A percentile compares a stretch with the other conserved stretches of the same genome.
Evolutionary conservation across 2,329 filamentous ascomycete genomes (phyloP).

Genomic region (Xylaria hypoxylon): DNA sequence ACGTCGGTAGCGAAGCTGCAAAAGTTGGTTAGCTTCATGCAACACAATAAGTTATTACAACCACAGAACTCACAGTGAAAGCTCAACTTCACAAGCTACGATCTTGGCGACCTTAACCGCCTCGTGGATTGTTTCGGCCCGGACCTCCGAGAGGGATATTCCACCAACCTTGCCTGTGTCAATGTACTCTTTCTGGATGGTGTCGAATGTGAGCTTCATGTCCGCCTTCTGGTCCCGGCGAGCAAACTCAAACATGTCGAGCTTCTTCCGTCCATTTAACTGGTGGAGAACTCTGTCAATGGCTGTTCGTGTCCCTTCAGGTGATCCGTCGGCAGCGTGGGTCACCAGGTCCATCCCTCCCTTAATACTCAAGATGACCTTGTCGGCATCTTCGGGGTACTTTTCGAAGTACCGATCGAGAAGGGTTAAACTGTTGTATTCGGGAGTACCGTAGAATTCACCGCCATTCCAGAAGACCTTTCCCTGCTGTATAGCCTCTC

Average conservation of each 20-base stretch:
- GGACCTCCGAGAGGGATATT: conserved; percentile 56
- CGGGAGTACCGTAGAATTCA: conserved; percentile 65
- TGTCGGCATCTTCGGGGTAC: conserved; percentile 67
- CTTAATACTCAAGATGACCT: conserved; percentile 68
- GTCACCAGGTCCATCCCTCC: conserved; percentile 57
- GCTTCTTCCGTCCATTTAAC: conserved; percentile 59
- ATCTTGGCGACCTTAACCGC: conserved; percentile 53
- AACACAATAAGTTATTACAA: background rate
- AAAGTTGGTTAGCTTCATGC: conserved; percentile 31
- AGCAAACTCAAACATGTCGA: conserved; percentile 67
- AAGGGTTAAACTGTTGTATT: conserved; percentile 64
- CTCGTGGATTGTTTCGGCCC: conserved; percentile 54
- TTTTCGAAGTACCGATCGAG: conserved; percentile 66
- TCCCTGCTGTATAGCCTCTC: conserved; percentile 56
- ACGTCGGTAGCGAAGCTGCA: conserved; percentile 45
- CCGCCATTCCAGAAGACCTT: conserved; percentile 65
- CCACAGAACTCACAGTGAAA: conserved; percentile 49
- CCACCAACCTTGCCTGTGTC: conserved; percentile 56
- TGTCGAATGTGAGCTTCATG: conserved; percentile 52
- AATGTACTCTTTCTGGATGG: conserved; percentile 54
- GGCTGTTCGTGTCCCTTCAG: conserved; percentile 60
- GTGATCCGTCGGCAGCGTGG: conserved; percentile 57
- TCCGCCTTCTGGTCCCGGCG: conserved; percentile 59
- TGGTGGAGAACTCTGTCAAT: conserved; percentile 61
- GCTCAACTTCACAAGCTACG: conserved; percentile 55